Evolutionary conservation across 2,329 filamentous ascomycete genomes (phyloP).

Genomic region (Neonectria punicea): DNA sequence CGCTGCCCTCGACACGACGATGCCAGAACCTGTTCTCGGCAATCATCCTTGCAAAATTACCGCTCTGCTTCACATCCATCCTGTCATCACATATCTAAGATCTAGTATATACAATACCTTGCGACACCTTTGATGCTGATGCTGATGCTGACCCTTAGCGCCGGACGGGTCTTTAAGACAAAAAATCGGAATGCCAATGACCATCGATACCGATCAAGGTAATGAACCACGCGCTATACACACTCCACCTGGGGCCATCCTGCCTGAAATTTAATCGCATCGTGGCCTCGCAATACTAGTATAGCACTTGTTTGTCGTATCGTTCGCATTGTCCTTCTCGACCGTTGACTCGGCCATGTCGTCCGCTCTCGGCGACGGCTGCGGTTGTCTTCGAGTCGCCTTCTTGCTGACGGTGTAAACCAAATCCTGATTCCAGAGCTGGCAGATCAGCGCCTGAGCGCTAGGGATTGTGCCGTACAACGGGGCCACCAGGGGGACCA

Average conservation of each 20-base stretch:
- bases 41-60: neutral
- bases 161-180: conserved; percentile 14
- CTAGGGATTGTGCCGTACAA: conserved; percentile 75
- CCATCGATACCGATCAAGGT: conserved; percentile 9
- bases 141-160: conserved; percentile 17
- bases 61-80: neutral
- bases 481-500: conserved; percentile 74
- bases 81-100: conserved; percentile 16
- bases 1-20: neutral
- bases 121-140: conserved; percentile 15
- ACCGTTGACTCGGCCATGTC: conserved; percentile 54
- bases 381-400: conserved; percentile 63
- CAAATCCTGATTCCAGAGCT: conserved; percentile 76
- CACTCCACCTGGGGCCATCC: neutral
- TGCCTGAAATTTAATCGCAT: conserved; percentile 1
- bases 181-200: conserved; percentile 3
- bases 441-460: conserved; percentile 73
- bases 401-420: conserved; percentile 80
- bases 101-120: conserved; percentile 13
- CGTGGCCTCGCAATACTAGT: neutral
- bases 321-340: neutral
- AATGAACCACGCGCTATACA: conserved; percentile 6
- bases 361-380: conserved; percentile 53
- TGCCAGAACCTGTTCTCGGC: conserved; percentile 3
- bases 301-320: neutral